A percentile compares a stretch with the other conserved stretches of the same genome.
These are phyloP conservation scores for Wallacemonas sp. DNA, from an alignment of 208 protist species.

Conservation along the genomic window DNA sequence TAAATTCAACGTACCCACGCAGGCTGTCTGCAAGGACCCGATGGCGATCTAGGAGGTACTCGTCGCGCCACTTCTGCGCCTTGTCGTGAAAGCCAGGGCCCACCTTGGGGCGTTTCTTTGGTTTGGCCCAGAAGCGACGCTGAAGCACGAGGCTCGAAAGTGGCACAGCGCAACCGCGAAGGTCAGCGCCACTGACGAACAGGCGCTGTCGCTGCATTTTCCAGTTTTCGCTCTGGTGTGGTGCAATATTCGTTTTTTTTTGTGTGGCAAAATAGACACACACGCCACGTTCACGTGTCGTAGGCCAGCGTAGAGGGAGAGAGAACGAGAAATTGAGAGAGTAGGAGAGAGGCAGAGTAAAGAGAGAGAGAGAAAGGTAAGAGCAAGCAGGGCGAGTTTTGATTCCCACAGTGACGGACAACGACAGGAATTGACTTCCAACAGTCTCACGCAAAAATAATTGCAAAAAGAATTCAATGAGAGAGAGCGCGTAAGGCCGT, in stretches of 20 bases:
- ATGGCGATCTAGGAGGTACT: constrained; percentile 88
- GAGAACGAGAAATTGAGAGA: constrained; percentile 19
- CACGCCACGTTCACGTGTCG: too few species aligned
- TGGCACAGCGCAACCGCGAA: constrained; percentile 33
- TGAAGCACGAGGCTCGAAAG: constrained; percentile 41
- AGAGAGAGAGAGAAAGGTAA: too few species aligned
- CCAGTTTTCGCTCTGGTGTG: neutral
- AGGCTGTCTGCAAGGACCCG: constrained; percentile 84
- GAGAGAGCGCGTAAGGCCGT: too few species aligned
- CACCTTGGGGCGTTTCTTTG: constrained; percentile 90
- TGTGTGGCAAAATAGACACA: too few species aligned
- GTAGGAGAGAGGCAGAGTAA: constrained; percentile 1
- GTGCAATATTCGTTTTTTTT: too few species aligned
- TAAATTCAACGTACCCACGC: constrained; percentile 88
- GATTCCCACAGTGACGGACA: too few species aligned
- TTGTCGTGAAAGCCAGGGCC: constrained; percentile 87
- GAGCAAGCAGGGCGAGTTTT: too few species aligned
- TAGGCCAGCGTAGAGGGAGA: neutral
- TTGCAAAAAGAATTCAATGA: too few species aligned
- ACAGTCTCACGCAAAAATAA: too few species aligned
- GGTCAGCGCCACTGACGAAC: constrained; percentile 63
- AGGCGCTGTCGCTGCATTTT: constrained; percentile 26
- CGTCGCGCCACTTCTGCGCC: constrained; percentile 87
- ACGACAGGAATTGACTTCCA: too few species aligned
- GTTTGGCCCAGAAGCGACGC: constrained; percentile 87